A percentile compares a stretch with the other conserved stretches of the same genome.
Conservation (phyloP, 83 land plant species). For the Larix sibirica region DNA sequence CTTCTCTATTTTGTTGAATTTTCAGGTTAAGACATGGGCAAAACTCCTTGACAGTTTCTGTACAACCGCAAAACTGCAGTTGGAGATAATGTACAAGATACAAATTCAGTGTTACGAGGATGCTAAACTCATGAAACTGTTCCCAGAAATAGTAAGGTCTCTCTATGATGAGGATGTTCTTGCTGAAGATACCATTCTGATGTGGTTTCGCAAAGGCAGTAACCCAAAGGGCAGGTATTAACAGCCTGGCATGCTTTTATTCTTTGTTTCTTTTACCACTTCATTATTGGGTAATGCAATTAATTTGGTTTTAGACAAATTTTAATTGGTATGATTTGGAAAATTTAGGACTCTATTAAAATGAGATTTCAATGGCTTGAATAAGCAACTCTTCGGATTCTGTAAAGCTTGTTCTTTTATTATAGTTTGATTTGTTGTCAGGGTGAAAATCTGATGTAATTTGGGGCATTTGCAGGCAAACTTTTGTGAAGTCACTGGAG, state of each 20-base stretch:
- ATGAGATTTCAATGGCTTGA: no score
- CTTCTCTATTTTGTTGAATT: not conserved
- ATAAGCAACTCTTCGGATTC: no score
- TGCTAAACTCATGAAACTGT: constrained; percentile 95
- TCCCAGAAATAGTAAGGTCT: constrained; percentile 92
- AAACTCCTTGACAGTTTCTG: constrained; percentile 81
- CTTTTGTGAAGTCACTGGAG: constrained; percentile 93
- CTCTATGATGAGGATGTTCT: constrained; percentile 96
- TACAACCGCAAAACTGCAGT: constrained; percentile 79
- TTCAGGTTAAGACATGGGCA: constrained; percentile 94
- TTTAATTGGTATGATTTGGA: no score
- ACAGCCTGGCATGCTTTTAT: not conserved
- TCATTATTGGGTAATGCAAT: no score
- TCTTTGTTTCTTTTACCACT: not conserved
- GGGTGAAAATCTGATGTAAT: not conserved
- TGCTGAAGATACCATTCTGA: constrained; percentile 90
- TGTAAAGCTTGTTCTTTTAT: not conserved
- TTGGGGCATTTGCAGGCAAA: constrained; percentile 62
- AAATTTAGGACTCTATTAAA: no score
- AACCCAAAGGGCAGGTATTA: constrained; percentile 94
- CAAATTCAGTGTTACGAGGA: constrained; percentile 98
- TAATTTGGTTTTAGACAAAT: no score
- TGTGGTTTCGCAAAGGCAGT: constrained; percentile 92
- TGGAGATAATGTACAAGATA: constrained; percentile 89
- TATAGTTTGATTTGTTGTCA: not conserved